Evolutionary conservation across 176 grass and related monocot genomes (phyloP), one percentile per base, ranked within the genome.

Genomic region (Dendrocalamus sinicus): DNA sequence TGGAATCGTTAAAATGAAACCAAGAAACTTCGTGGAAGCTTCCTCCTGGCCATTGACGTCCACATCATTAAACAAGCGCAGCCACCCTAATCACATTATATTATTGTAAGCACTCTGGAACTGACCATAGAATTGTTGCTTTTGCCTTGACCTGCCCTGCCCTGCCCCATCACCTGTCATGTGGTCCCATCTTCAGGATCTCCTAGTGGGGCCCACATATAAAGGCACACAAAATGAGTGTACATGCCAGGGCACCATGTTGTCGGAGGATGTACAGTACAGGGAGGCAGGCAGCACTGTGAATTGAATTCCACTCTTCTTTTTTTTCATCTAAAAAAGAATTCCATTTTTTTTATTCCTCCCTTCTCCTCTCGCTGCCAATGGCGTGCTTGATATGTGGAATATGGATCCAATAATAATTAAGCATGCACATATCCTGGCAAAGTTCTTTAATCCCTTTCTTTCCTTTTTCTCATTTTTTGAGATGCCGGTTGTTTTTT

Each of bases 11-110:
- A 76, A 32, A 75, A 2, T 10, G 2, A 41, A 45, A 67, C 55
- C 43, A 82, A 82, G 58, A 61, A 61, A 78, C 19, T 88, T 82
- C 86, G 17, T 47, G 52, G 86, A 75, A 8, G 59, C 59, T 46
- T 50, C 86, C 22, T 80, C 75, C 59, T 3, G n/a, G n/a, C 9
- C 58, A 16, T 35, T 35, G 20, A 37, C 76, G 76, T 6, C 32
- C 32, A 24, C 41, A 0, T 71, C 40, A 46, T 7, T 46, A 37
- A 9, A 46, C 12, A 30, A 7, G 2, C 60, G 60, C 60, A 26
- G 67, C 67, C 67, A 22, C 66, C 24, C 24, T 15, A 32, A 14
- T 6, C 9, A 1, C 14, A 16, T 51, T 54, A 55, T 55, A 16
- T 51, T 54, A 55, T 55, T 55, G 37, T 23, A 35, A 16, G 5